These are phyloP conservation scores for Myxozyma kluyveri DNA, from an alignment of 805 yeast genomes.

Conservation along the genomic window DNA sequence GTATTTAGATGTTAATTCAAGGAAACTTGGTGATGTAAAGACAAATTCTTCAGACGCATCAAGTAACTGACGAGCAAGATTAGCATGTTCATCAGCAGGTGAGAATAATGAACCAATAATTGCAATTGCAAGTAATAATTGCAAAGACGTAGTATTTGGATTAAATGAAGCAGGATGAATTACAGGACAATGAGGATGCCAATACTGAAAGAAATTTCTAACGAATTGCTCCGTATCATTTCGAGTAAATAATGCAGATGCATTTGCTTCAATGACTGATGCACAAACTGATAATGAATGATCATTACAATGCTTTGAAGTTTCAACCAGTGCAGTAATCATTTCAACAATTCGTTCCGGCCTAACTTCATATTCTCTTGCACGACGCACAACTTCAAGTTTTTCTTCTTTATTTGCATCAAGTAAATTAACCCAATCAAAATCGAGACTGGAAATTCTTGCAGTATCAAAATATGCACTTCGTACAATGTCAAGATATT, in stretches of 20 bases:
- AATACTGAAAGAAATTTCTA: background rate
- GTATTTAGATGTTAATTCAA: conserved; percentile 1
- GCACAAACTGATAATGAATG: background rate
- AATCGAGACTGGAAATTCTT: conserved; percentile 1
- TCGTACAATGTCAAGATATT: background rate
- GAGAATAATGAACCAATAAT: conserved; percentile 10
- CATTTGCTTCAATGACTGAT: background rate
- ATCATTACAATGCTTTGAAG: background rate
- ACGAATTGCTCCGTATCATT: background rate
- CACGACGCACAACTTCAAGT: background rate
- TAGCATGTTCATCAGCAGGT: background rate
- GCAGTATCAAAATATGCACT: conserved; percentile 7
- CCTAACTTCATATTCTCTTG: background rate
- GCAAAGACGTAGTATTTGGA: background rate
- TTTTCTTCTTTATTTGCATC: conserved; percentile 3
- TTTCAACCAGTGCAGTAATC: background rate
- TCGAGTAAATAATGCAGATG: conserved; percentile 1
- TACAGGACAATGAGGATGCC: conserved; percentile 9
- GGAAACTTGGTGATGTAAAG: background rate
- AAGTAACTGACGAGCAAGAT: background rate
- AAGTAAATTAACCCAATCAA: conserved; percentile 5
- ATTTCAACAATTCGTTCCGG: conserved; percentile 1
- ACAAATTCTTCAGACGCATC: conserved; percentile 9
- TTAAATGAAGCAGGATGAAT: conserved; percentile 8
- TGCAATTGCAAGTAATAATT: background rate